Base-by-base conservation (phyloP, 2,329 filamentous ascomycete species). In the Aspergillus sp. region DNA sequence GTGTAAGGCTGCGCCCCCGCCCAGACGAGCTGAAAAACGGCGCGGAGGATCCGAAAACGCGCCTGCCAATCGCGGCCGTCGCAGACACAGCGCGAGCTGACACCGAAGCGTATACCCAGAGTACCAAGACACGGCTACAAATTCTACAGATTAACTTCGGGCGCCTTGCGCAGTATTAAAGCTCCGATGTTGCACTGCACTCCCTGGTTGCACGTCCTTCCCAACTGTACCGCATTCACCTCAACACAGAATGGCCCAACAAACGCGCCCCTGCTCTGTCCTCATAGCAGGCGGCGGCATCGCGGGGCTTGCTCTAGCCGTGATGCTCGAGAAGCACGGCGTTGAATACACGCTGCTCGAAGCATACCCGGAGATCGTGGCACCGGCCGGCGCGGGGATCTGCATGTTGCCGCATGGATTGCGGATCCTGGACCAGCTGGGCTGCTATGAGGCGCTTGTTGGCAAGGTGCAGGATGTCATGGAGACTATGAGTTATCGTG, bases 311-410 rank as follows among this genome's bases (percentile, higher is more conserved):
- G 22, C 38, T 7, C 51, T 54, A 5, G 51, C 51, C 9, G 4
- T 45, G 19, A 45, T 45, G 34, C 51, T 54, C 13, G 51, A 54
- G 51, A 43, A 38, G 11, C 22, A 45, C 34, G 51, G 51, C 38
- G 22, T 54, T 17, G 51, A 54, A 9, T 54, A 45, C 34, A 38
- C 15, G 13, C 51, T 54, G 4, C 51, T 54, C 9, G 51, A 54
- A 30, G 41, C 19, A 17, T 43, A 54, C 13, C 17, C 31, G 3
- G 34, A 54, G 7, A 7, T 54, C 6, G 51, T 43, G 5, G 31
- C 51, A 4, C 19, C 23, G 31, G 19, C 41, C 7, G 34, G 31
- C 3, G 51, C 51, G 13, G 51, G 51, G 3, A 43, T 54, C 7
- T 38, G 19, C 0, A 25, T 54, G 41, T 13, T 43, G 7, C 51